Base-by-base conservation (phyloP, 257 asterid species). In the Gynochthodes officinalis region DNA sequence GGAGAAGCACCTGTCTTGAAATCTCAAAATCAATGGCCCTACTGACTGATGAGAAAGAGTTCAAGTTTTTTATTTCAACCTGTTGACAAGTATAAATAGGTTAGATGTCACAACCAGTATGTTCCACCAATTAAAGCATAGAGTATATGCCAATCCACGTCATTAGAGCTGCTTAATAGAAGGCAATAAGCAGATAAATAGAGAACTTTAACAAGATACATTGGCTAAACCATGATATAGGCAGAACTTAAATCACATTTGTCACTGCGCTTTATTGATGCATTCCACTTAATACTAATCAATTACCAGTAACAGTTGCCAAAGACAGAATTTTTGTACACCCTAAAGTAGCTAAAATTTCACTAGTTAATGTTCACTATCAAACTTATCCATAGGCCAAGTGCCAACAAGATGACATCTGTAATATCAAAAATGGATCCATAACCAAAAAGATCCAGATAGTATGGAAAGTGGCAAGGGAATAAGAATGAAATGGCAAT, bases 61-160 rank as follows among this genome's bases (percentile, higher is more conserved):
- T 95, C 89, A 95, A 74, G 73, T 95, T 95, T 80, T 95, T 95
- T 81, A 95, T 95, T 80, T 95, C 99, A 48, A 94, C 98, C 98
- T 94, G 96, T 72, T 81, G 43, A 68, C 19, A 71, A 76, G 76
- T 71, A 30, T 25, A 78, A 46, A 64, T 21, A 49, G 9, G 64
- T 78, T 68, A 78, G 78, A 43, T 50, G 35, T 23, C 57, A 70
- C 1, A 50, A 52, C 25, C 64, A 53, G 16, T 10, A n/a, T 25
- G 4, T 33, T 32, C 0, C 13, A 50, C 11, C 5, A 35, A 33
- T 16, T 7, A 18, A 69, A 48, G 18, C 25, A 48, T 30, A 10
- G 10, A 18, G 58, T 32, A 67, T 67, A 32, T 30, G 10, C 61
- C 40, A 27, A 40, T 40, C 59, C 30, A 55, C 43, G 30, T 55